Conservation (phyloP, 306 rosid genomes). For the Prunus padus region DNA sequence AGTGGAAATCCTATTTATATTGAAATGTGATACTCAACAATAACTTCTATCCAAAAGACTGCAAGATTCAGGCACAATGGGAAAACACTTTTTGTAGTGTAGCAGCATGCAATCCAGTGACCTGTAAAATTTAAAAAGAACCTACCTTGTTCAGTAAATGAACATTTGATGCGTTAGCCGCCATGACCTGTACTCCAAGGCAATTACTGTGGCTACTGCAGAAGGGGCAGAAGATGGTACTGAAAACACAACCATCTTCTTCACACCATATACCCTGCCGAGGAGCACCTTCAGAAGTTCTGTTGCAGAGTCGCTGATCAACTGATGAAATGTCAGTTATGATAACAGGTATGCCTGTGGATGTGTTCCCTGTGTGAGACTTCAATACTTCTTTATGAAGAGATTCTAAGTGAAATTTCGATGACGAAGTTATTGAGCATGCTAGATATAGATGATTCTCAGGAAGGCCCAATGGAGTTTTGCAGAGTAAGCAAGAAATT, state of each 20-base stretch:
- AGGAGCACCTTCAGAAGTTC: conserved; percentile 31
- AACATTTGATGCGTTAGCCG: conserved; percentile 66
- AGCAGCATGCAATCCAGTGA: background rate
- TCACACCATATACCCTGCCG: conserved; percentile 72
- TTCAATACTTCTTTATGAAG: conserved; percentile 41
- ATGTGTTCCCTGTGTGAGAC: conserved; percentile 21
- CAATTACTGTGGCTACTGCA: conserved; percentile 48
- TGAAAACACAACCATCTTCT: conserved; percentile 88
- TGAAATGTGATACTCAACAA: no score
- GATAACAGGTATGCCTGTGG: conserved; percentile 47
- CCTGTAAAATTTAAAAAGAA: background rate
- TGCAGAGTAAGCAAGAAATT: conserved; percentile 72
- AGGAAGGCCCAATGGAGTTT: conserved; percentile 68
- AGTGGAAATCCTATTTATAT: no score
- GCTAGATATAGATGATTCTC: conserved; percentile 54
- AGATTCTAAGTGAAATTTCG: conserved; percentile 55
- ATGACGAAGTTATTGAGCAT: conserved; percentile 56
- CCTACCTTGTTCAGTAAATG: conserved; percentile 74
- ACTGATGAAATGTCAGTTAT: conserved; percentile 58
- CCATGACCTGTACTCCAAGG: conserved; percentile 81
- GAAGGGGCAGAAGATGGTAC: conserved; percentile 71
- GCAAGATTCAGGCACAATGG: background rate
- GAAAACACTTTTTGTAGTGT: no score
- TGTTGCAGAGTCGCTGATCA: conserved; percentile 44
- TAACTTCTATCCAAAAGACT: background rate